These are phyloP conservation scores for Dendrobium chrysotoxum DNA, from an alignment of 106 monocot genomes.

Conservation along the genomic window DNA sequence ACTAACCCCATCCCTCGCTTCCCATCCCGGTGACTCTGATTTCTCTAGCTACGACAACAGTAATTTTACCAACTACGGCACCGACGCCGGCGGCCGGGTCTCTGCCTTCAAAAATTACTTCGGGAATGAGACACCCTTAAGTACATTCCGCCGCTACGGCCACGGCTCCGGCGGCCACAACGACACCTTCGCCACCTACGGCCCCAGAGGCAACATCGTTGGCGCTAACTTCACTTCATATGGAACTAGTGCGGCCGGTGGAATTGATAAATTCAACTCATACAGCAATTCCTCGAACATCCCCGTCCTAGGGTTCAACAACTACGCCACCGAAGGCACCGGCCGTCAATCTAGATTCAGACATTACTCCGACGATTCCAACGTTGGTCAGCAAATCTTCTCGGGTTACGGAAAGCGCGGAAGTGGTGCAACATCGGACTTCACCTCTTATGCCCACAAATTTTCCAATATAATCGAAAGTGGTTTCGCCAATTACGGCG, in stretches of 20 bases:
- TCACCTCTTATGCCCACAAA: slow-evolving; percentile 1
- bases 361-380: background rate
- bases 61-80: slow-evolving; percentile 84
- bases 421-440: background rate
- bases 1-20: slow-evolving; percentile 6
- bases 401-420: slow-evolving; percentile 7
- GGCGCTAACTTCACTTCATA: slow-evolving; percentile 85
- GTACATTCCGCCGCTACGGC: slow-evolving; percentile 81
- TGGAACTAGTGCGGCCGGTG: slow-evolving; percentile 40
- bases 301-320: slow-evolving; percentile 18
- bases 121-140: slow-evolving; percentile 45
- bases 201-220: slow-evolving; percentile 54
- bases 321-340: background rate
- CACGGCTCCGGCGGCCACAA: slow-evolving; percentile 38
- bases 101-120: slow-evolving; percentile 73
- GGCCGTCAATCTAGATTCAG: background rate
- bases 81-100: slow-evolving; percentile 20
- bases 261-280: slow-evolving; percentile 39
- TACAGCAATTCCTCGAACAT: slow-evolving; percentile 70
- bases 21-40: slow-evolving; percentile 7
- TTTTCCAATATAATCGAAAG: background rate
- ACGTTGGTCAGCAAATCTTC: background rate
- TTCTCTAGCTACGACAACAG: slow-evolving; percentile 44
- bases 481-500: slow-evolving; percentile 31
- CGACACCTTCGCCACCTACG: slow-evolving; percentile 54